Base-by-base conservation (phyloP, 2,329 filamentous ascomycete species). In the Alternaria dauci region DNA sequence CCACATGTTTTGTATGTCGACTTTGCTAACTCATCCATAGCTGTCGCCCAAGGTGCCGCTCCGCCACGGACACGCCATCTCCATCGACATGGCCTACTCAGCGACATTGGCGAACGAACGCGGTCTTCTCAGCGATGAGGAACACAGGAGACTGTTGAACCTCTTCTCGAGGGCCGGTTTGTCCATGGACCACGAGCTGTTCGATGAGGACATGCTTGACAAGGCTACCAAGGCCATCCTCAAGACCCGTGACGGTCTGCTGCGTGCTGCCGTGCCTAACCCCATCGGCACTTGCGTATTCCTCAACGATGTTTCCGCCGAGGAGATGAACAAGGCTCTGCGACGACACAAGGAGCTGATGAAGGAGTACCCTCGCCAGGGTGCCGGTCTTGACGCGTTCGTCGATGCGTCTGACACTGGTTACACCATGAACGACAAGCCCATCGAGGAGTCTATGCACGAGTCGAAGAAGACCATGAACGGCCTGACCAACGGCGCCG, bases 31-130 rank as follows among this genome's bases (percentile, higher is more conserved):
- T 8, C 34, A 42, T 5, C 18, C 4, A 6, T 47, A 92, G 77
- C 84, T 92, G 9, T 83, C 89, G 0, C 89, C 89, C 0, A 85
- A 89, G 52, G 87, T 88, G 0, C 89, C 89, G 1, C 84, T 91
- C 43, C 87, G 89, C 42, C 90, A 92, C 73, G 89, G 89, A 4
- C 89, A 92, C 71, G 89, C 89, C 66, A 91, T 92, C 67, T 89
- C 87, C 2, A 90, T 91, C 62, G 89, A 91, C 74, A 92, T 92
- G 89, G 89, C 89, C 0, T 92, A 89, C 78, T 90, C 88, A 0
- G 89, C 89, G 0, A 91, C 89, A 0, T 82, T 92, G 4, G 88
- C 89, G 18, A 85, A 88, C 71, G 76, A 82, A 60, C 85, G 87
- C n/a, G 87, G 87, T 4, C 80, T 90, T 0, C 81, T 92, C 9